phyloP scores from a whole-genome alignment of 805 yeast genomes.

The Starmerella tilneyi region DNA sequence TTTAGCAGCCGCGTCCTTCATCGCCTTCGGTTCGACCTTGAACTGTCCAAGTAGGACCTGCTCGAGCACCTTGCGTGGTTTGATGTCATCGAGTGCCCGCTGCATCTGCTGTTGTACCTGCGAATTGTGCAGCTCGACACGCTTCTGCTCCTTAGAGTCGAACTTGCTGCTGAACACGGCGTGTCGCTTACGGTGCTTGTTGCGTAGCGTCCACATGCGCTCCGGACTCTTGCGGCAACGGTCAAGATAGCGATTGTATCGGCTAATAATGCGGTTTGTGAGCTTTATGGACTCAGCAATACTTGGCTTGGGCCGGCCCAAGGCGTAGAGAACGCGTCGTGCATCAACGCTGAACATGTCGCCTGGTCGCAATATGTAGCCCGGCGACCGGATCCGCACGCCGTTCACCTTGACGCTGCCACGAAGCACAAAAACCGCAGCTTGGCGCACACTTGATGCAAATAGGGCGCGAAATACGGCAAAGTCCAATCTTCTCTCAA shows the following conservation, averaged over 20 bases:
- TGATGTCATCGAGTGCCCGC: conserved; percentile 27
- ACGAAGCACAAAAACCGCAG: conserved; percentile 71
- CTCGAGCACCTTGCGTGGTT: conserved; percentile 31
- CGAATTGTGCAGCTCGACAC: conserved; percentile 39
- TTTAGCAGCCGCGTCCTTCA: conserved; percentile 31
- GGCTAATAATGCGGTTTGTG: conserved; percentile 59
- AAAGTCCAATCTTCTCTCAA: conserved; percentile 81
- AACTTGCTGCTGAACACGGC: conserved; percentile 20
- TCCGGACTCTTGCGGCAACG: conserved; percentile 48
- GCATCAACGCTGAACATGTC: conserved; percentile 82
- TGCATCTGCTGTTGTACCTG: conserved; percentile 37
- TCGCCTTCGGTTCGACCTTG: conserved; percentile 25
- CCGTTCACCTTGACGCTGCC: conserved; percentile 86
- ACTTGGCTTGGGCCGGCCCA: conserved; percentile 79
- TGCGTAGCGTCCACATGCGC: conserved; percentile 39
- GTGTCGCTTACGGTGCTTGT: conserved; percentile 25
- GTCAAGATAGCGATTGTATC: conserved; percentile 66
- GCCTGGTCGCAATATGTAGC: conserved; percentile 68
- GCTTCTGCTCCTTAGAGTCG: conserved; percentile 12
- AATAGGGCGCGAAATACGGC: conserved; percentile 87
- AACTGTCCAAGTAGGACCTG: conserved; percentile 24
- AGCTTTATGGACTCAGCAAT: conserved; percentile 53
- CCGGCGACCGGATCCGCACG: conserved; percentile 62
- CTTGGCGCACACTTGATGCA: conserved; percentile 88
- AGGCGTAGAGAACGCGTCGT: conserved; percentile 69